phyloP scores from a whole-genome alignment of 2,329 filamentous ascomycete species.

The Verticillium albo-atrum region DNA sequence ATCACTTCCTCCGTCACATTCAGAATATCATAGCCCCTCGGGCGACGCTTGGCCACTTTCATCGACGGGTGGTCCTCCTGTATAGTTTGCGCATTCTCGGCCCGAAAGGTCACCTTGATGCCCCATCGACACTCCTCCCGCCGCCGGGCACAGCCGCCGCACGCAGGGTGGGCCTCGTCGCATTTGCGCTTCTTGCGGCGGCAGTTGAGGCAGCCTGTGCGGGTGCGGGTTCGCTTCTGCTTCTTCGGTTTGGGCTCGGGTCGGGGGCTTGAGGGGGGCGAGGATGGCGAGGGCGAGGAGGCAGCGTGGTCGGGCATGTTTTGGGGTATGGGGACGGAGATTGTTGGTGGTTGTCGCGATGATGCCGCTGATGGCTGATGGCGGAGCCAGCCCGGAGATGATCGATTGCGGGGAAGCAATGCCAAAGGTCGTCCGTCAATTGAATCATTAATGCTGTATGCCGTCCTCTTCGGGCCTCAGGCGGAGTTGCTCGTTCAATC shows the following conservation, averaged over 20 bases:
- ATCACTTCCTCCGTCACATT: conserved; percentile 31
- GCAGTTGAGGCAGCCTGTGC: conserved; percentile 31
- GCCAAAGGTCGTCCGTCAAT: too few species aligned
- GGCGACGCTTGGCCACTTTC: conserved; percentile 19
- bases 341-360: background rate
- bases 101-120: conserved; percentile 30
- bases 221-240: conserved; percentile 25
- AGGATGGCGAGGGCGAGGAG: background rate
- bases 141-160: conserved; percentile 26
- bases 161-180: conserved; percentile 28
- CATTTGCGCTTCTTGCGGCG: conserved; percentile 34
- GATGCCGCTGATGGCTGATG: background rate
- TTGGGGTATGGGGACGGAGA: background rate
- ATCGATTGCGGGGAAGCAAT: too few species aligned
- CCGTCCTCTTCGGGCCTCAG: too few species aligned
- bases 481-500: background rate
- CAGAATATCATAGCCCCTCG: conserved; percentile 28
- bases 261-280: background rate
- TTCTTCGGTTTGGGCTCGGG: background rate
- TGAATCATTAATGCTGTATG: too few species aligned
- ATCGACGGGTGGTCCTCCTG: conserved; percentile 27
- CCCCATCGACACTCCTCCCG: conserved; percentile 30
- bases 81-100: conserved; percentile 29
- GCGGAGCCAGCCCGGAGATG: too few species aligned
- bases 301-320: background rate